phyloP scores from a whole-genome alignment of 2,329 filamentous ascomycete genomes.

The Xylariomycetidae sp. region DNA sequence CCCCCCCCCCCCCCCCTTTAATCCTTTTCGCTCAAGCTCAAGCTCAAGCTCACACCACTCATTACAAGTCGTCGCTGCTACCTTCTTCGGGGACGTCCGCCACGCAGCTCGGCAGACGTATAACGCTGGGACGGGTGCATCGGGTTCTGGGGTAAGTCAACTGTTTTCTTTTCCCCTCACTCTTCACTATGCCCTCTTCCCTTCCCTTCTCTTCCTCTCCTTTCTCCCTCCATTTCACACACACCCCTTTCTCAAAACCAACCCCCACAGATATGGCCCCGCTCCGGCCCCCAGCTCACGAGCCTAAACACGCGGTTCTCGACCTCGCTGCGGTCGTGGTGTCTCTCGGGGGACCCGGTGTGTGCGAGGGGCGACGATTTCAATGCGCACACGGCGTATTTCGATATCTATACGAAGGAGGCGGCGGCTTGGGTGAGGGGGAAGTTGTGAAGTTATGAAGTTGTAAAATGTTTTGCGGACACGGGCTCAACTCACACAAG shows the following conservation, averaged over 20 bases:
- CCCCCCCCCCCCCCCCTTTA: not conserved
- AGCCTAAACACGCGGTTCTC: slow-evolving; percentile 13
- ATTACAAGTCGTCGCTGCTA: slow-evolving; percentile 14
- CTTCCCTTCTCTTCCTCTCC: not conserved
- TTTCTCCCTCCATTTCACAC: not conserved
- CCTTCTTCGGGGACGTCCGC: slow-evolving; percentile 24
- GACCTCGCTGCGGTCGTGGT: slow-evolving; percentile 15
- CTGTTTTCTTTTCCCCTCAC: not conserved
- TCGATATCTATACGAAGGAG: slow-evolving; percentile 17
- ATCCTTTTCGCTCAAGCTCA: not conserved
- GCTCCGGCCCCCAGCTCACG: slow-evolving; percentile 10
- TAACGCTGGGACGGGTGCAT: slow-evolving; percentile 21
- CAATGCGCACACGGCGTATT: slow-evolving; percentile 21
- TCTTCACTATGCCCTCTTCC: too few species aligned
- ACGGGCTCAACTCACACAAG: too few species aligned
- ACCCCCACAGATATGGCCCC: slow-evolving; percentile 13
- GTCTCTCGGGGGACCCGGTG: slow-evolving; percentile 18
- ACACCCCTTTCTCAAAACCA: not conserved
- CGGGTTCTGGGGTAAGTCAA: slow-evolving; percentile 11
- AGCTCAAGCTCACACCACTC: not conserved
- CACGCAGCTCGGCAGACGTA: slow-evolving; percentile 23
- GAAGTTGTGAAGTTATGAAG: slow-evolving; percentile 8
- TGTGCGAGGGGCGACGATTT: slow-evolving; percentile 18
- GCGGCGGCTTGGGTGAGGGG: slow-evolving; percentile 21
- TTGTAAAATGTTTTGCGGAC: too few species aligned